Conservation (phyloP, 202 grass and related monocot species). For the Zizania palustris region DNA sequence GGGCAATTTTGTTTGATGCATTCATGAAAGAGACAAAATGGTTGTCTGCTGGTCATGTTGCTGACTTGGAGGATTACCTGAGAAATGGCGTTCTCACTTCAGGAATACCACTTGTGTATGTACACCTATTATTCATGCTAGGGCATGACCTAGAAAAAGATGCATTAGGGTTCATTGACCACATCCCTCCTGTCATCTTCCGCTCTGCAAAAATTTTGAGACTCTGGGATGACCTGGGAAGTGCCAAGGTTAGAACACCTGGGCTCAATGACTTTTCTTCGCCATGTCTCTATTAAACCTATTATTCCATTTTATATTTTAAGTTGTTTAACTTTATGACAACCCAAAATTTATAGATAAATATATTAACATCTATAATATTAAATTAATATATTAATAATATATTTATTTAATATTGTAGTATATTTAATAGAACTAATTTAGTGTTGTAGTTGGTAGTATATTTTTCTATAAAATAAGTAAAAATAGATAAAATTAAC, state of each 20-base stretch:
- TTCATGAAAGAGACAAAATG: constrained; percentile 58
- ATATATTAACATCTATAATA: no score
- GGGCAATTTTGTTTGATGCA: constrained; percentile 53
- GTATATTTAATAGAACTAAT: no score
- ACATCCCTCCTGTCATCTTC: constrained; percentile 36
- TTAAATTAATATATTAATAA: no score
- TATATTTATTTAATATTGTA: no score
- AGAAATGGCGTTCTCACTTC: constrained; percentile 52
- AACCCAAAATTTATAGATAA: no score
- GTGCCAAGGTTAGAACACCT: constrained; percentile 44
- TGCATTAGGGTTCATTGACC: neutral
- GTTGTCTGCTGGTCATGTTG: constrained; percentile 40
- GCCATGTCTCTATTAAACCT: neutral
- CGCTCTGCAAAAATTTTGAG: constrained; percentile 54
- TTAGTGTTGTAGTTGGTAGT: no score
- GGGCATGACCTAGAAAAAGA: constrained; percentile 10
- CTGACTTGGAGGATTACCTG: constrained; percentile 44
- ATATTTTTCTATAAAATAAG: no score
- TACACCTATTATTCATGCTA: constrained; percentile 40
- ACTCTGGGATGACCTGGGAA: constrained; percentile 70
- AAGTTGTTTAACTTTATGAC: no score
- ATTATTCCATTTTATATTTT: no score
- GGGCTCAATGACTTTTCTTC: no score
- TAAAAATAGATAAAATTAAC: no score
- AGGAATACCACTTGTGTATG: constrained; percentile 20